Evolutionary conservation across 2,329 filamentous ascomycete genomes (phyloP), one percentile per base, ranked within the genome.

Genomic region (Penicillium sp.): DNA sequence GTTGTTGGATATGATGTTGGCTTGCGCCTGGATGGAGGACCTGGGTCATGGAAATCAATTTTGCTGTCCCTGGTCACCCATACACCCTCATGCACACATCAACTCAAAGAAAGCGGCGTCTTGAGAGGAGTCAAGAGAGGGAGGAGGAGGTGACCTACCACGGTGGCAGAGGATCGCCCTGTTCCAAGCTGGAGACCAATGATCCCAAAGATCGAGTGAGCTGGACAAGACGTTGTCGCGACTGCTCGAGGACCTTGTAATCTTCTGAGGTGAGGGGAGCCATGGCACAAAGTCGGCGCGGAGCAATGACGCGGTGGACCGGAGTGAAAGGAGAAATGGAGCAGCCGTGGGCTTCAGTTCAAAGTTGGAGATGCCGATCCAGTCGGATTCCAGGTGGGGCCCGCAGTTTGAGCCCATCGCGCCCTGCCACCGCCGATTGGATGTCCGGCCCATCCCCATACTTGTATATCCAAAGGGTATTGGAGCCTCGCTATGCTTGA

Each of bases 1-100:
- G 65, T 87, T 87, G 55, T 79, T 79, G 55, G 84, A 83, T 45
- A 90, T 79, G 64, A 90, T 87, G 54, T 79, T 77, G 38, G 83
- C 78, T 41, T 84, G 85, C n/a, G 81, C 80, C 65, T 88, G 84
- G 41, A 90, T 76, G 11, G 85, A 87, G 39, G 81, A 77, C 61
- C 86, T 89, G 34, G 8, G 36, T 11, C 5, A 9, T 28, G 11
- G 13, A 25, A 9, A 3, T 32, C 44, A 37, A 48, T 13, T 46
- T 44, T 18, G 18, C 18, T 18, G 18, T 18, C 18, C 18, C 18
- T 18, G 18, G 18, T 3, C 18, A 18, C 18, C 18, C 18, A 32
- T 32, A 8, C 29, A 4, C 8, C 11, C 29, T 4, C 7, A 8
- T 32, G 29, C 7, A 3, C 29, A 11, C 7, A 3, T 32, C 11